Evolutionary conservation across 257 asterid genomes (phyloP).

Genomic region (Plantago elongata): DNA sequence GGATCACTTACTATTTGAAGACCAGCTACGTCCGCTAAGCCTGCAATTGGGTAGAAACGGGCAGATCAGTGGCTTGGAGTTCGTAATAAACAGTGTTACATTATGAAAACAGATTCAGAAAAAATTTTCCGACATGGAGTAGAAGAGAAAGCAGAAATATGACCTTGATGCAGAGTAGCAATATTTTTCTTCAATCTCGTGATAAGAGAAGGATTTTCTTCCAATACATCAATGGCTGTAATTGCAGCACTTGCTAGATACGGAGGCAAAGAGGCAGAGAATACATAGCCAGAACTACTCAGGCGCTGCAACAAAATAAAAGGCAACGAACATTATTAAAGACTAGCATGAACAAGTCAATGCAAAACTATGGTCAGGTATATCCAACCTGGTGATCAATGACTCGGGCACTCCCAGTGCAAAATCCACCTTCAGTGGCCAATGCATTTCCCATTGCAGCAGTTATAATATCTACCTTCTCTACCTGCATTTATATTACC

Average conservation of each 20-base stretch:
- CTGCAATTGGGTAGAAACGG: conserved; percentile 29
- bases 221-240: conserved; percentile 73
- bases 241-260: conserved; percentile 93
- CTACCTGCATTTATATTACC: conserved; percentile 44
- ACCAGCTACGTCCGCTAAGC: conserved; percentile 49
- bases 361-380: too few species aligned
- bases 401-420: conserved; percentile 91
- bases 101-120: too few species aligned
- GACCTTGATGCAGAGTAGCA: conserved; percentile 50
- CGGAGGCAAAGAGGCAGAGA: conserved; percentile 96
- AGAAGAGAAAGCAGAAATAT: conserved; percentile 16
- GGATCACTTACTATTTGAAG: conserved; percentile 64
- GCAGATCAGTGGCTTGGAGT: too few species aligned
- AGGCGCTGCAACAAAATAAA: conserved; percentile 62
- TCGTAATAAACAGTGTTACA: too few species aligned
- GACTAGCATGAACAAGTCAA: conserved; percentile 15
- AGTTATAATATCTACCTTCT: conserved; percentile 79
- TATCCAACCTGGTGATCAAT: conserved; percentile 78
- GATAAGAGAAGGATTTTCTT: conserved; percentile 65
- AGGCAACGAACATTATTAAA: conserved; percentile 15
- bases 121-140: too few species aligned
- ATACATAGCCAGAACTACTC: conserved; percentile 87
- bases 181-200: conserved; percentile 57
- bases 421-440: conserved; percentile 98
- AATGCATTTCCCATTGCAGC: conserved; percentile 97